Evolutionary conservation across 768 basidiomycete genomes (phyloP), one percentile per base, ranked within the genome.

Genomic region (Rhizopogon vinicolor): DNA sequence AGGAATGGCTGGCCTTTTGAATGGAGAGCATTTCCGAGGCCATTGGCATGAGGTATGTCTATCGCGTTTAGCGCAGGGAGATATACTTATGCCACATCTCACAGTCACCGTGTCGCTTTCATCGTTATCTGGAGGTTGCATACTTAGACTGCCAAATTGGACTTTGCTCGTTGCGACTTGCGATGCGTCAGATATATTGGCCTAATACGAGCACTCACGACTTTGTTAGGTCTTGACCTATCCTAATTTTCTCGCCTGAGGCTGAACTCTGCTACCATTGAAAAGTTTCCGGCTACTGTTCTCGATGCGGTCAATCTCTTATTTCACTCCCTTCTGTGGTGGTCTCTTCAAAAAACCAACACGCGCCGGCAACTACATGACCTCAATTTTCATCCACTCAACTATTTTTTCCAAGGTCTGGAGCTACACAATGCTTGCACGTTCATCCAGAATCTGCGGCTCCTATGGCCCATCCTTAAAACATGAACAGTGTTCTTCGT

Each of bases 1-100:
- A 82, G 80, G 53, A 77, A 78, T 42, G 91, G 92, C 3, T 96
- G 93, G 93, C 84, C 85, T 52, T 88, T 94, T 64, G 83, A 87
- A n/a, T 95, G 87, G 84, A 89, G 79, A 53, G 79, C 88, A 45
- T 83, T 85, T 64, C 71, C 77, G 55, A 75, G 80, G 40, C 81
- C 82, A 29, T 55, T 81, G 35, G 13, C 48, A 49, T 49, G 35
- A 49, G 25, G 48, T 49, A 49, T 49, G 48, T 49, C 0, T 8
- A 37, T 37, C 1, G 5, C 19, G 22, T 49, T 37, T 49, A 14
- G 35, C 39, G 33, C 10, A 25, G 14, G 16, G 7, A 33, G 25
- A 16, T 14, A 49, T 49, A 37, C 22, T 49, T 16, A 49, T 37
- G 16, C 19, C 14, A 16, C 14, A 10, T 37, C 35, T 49, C 35